Evolutionary conservation across 2,329 filamentous ascomycete genomes (phyloP), one percentile per base, ranked within the genome.

Genomic region (Pseudogymnoascus sp.): DNA sequence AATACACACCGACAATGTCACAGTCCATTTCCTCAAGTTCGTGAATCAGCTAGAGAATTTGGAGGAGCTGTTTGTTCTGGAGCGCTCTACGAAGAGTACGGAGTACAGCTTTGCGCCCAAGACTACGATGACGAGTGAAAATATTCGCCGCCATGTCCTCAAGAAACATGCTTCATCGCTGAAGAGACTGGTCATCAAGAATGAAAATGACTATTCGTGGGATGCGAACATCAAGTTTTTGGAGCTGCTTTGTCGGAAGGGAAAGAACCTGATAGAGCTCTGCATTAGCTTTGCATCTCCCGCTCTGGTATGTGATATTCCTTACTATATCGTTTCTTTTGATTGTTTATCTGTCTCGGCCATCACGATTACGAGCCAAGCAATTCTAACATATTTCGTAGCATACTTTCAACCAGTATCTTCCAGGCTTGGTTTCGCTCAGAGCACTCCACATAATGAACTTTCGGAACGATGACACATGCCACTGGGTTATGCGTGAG

Each of bases 1-100:
- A 64, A 81, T 88, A 60, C 83, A 82, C 65, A 87, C 84, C 0
- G 85, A 88, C 67, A 81, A 87, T 64, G 84, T 86, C 18, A 81
- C 82, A 0, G 65, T 71, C 1, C 70, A 74, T 0, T 85, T 87
- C 61, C 68, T 88, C 59, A 76, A 76, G 1, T 80, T 80, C 62
- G 75, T 84, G 12, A 75, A 77, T 2, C 76, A 81, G 60, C 75
- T 86, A 2, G 70, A 79, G 4, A 75, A 76, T 61, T 68, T 88
- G 1, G 75, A 79, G n/a, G 81, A 86, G 63, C 71, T 88, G 1
- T 82, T 83, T 64, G 70, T 88, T 66, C 71, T 86, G 28, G 83
- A 87, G 70, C 75, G 81, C 30, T 76, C 74, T 5, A 59, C 68
- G 16, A 81, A 81, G 65, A 74, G 79, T 61, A 79, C 79, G 61